Evolutionary conservation across 352 stramenopile genomes (phyloP), one percentile per base, ranked within the genome.

Genomic region (Phytophthora nicotianae): DNA sequence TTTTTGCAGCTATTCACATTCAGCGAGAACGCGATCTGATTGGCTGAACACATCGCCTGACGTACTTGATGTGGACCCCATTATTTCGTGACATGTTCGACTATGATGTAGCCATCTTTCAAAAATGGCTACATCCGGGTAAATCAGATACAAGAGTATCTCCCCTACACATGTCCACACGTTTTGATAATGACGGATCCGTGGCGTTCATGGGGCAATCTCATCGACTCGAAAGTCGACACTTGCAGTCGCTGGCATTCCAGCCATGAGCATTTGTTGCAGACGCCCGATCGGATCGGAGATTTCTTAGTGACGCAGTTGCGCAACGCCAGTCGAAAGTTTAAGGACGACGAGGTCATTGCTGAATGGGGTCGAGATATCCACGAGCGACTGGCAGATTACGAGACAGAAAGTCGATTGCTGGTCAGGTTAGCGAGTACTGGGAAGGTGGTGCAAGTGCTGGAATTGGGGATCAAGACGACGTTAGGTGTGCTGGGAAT

Each of bases 341-440:
- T 10, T 8, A 14, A 27, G 7, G 40, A 26, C 40, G 40, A 46
- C n/a, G 17, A 46, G 11, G 19, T n/a, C 10, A 11, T 46, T 21
- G 40, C 40, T 21, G 40, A 46, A 46, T 46, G 40, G 17, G 40
- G 17, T 27, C 40, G 40, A n/a, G 40, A 46, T 27, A 20, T 46
- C 40, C 40, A 26, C 20, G 40, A 46, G 3, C 40, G 40, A 26
- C 33, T 67, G 6, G 35, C 16, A 7, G 59, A 57, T 3, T 72
- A 68, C 32, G 62, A 72, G 35, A 47, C 54, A 11, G 58, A 69
- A 35, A 20, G 16, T 19, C 47, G 65, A n/a, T 20, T 65, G 11
- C 38, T 72, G 4, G 37, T 69, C 7, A 62, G 59, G 29, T 51
- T 72, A 11, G 58, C 58, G 14, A 46, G 56, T 21, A 69, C 52